Base-by-base conservation (phyloP, 176 grass and related monocot species). In the Olyra latifolia region DNA sequence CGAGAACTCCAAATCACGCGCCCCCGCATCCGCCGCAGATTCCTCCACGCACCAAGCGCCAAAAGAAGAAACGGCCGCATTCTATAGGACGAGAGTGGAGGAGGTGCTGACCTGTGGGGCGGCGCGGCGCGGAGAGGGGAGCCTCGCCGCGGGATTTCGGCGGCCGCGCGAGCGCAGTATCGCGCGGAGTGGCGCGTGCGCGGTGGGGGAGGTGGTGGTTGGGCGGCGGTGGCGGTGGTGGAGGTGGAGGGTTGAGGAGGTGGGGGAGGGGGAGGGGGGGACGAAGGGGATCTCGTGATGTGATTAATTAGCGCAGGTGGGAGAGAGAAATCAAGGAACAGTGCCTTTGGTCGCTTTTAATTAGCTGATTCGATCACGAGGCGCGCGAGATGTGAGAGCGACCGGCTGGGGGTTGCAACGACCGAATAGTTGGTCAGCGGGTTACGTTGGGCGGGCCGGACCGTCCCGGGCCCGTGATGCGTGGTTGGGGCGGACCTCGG, bases 231-330 rank as follows among this genome's bases (percentile, higher is more conserved):
- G 62, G 47, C 5, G 32, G 32, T 35, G 32, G 32, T 3, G 32
- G 32, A 4, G 32, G 32, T 3, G 44, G 42, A 12, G 56, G 70
- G 41, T 8, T 11, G 54, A 48, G 24, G 66, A n/a, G 38, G 59
- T 43, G 52, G 19, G 27, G 40, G 71, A 68, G 52, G 43, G 19
- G 19, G 54, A 27, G 22, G 54, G 80, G 23, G 47, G 64, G 76
- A 64, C n/a, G 65, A 91, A 75, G 76, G 89, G 83, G 85, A 80
- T 87, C 76, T 87, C 66, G 69, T 83, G 76, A 74, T 56, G 74
- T 72, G 73, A 66, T 86, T 82, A 82, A 80, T 72, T 90, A 86
- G 68, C 59, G 53, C 43, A 78, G 70, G 73, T 81, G 57, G 30
- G 20, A 41, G 0, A 6, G 49, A n/a, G 50, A 41, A 29, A 19